Evolutionary conservation across 192 early-diverging fungal species (phyloP).

Genomic region (Gaertneriomyces semiglobifer): DNA sequence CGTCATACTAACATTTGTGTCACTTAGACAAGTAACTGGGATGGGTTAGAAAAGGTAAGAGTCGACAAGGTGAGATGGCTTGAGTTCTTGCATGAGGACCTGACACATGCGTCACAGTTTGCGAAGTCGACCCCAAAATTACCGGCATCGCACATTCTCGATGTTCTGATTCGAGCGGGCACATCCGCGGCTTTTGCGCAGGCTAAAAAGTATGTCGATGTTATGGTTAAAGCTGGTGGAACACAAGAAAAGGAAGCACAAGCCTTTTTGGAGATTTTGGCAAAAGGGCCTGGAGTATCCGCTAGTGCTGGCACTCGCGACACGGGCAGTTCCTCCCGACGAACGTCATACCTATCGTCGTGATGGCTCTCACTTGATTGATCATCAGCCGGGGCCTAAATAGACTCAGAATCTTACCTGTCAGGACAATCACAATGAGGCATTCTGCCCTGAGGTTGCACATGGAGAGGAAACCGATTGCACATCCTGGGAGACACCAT

Average conservation of each 20-base stretch:
- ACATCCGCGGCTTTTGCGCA: constrained; percentile 20
- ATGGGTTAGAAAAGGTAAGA: constrained; percentile 72
- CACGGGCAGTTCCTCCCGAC: no score
- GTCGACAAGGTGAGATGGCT: background rate
- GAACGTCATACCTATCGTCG: no score
- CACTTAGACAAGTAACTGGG: constrained; percentile 66
- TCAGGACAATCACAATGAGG: no score
- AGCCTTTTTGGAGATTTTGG: constrained; percentile 12
- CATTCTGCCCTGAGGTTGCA: no score
- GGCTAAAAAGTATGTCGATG: constrained; percentile 34
- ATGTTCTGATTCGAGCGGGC: constrained; percentile 16
- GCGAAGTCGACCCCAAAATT: constrained; percentile 25
- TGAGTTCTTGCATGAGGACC: background rate
- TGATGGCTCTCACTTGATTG: no score
- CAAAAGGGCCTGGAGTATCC: background rate
- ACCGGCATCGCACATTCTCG: constrained; percentile 18
- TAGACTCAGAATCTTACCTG: no score
- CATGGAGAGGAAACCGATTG: no score
- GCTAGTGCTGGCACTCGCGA: no score
- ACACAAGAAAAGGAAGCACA: constrained; percentile 31
- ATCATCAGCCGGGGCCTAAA: no score
- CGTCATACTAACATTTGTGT: background rate
- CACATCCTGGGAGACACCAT: no score
- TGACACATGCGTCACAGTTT: constrained; percentile 17
- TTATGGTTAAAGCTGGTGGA: constrained; percentile 36